These are phyloP conservation scores for Mariannaea sp. DNA, from an alignment of 2,329 filamentous ascomycete genomes.

Conservation along the genomic window DNA sequence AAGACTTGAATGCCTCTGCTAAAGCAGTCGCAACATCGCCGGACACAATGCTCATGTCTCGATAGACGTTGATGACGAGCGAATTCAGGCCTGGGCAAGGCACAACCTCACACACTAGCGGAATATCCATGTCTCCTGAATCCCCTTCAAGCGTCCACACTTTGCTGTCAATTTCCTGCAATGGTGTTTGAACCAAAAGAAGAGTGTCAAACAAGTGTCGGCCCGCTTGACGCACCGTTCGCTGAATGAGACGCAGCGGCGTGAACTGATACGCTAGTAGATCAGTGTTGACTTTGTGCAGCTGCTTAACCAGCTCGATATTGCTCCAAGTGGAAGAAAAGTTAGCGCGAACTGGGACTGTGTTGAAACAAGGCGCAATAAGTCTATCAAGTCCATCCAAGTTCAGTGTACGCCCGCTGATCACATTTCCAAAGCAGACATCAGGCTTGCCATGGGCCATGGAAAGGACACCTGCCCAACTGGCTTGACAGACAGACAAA, in stretches of 20 bases:
- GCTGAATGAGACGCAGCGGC: constrained; percentile 73
- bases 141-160: constrained; percentile 64
- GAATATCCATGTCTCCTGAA: constrained; percentile 70
- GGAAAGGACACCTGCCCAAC: constrained; percentile 71
- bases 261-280: constrained; percentile 74
- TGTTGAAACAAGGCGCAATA: constrained; percentile 93
- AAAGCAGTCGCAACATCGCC: constrained; percentile 37
- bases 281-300: constrained; percentile 66
- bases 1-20: constrained; percentile 39
- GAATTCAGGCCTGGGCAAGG: constrained; percentile 58
- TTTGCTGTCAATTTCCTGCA: constrained; percentile 57
- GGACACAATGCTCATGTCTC: constrained; percentile 52
- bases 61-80: constrained; percentile 66
- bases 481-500: constrained; percentile 70
- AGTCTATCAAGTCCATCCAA: constrained; percentile 71
- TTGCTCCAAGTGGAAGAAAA: constrained; percentile 55
- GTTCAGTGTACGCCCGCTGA: constrained; percentile 74
- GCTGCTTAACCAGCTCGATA: constrained; percentile 59
- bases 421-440: constrained; percentile 85
- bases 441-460: constrained; percentile 62
- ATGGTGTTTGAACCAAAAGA: constrained; percentile 74
- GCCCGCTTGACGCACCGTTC: constrained; percentile 46
- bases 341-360: constrained; percentile 71
- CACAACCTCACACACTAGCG: constrained; percentile 75
- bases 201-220: constrained; percentile 76